These are phyloP conservation scores for Tetrapisispora nanseiensis DNA, from an alignment of 805 yeast species.

Conservation along the genomic window DNA sequence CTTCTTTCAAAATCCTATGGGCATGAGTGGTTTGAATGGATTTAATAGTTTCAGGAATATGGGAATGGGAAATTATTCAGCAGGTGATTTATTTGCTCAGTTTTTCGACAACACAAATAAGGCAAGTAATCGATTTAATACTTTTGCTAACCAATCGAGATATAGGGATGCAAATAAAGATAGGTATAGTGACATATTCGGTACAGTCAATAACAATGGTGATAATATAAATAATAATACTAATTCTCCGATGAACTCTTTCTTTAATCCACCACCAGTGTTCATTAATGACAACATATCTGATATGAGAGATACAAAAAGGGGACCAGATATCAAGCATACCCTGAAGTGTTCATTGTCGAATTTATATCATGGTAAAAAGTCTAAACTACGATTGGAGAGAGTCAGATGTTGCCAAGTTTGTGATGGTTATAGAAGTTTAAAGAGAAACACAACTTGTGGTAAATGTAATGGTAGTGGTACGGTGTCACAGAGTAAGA, in stretches of 20 bases:
- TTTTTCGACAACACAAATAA: conserved; percentile 16
- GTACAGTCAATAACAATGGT: not conserved
- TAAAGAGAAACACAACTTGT: conserved; percentile 26
- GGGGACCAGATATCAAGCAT: conserved; percentile 50
- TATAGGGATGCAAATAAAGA: not conserved
- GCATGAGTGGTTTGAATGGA: not conserved
- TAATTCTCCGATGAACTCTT: not conserved
- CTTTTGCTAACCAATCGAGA: no score
- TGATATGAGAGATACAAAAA: not conserved
- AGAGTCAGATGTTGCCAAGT: conserved; percentile 38
- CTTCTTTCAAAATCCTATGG: conserved; percentile 1
- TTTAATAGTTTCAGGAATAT: not conserved
- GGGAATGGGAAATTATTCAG: conserved; percentile 10
- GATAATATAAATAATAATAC: no score
- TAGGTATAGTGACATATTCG: not conserved
- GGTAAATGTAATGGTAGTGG: conserved; percentile 37
- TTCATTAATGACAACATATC: not conserved
- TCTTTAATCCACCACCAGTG: not conserved
- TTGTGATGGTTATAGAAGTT: conserved; percentile 48
- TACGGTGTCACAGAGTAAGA: conserved; percentile 31
- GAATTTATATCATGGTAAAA: conserved; percentile 52
- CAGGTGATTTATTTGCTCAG: conserved; percentile 25
- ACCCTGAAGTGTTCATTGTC: conserved; percentile 41
- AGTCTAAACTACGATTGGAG: conserved; percentile 43
- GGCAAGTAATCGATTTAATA: not conserved